These are phyloP conservation scores for Cryphonectria japonica DNA, from an alignment of 2,329 filamentous ascomycete genomes.

Conservation along the genomic window DNA sequence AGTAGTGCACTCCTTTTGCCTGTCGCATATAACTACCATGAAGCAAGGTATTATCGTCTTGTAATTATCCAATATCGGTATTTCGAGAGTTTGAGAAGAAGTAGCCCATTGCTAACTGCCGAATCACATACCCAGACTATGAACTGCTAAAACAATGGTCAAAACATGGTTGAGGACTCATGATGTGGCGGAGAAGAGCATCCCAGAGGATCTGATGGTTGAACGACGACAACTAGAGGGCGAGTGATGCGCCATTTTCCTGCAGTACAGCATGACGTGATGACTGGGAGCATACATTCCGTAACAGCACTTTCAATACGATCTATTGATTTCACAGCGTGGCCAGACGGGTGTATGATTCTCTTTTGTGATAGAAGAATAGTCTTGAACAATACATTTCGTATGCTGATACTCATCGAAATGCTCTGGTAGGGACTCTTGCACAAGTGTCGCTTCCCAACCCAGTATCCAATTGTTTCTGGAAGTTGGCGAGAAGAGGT, in stretches of 20 bases:
- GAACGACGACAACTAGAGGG: too few relatives aligned
- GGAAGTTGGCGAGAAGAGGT: not conserved
- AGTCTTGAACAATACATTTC: slow-evolving; percentile 2
- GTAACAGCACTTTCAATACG: not conserved
- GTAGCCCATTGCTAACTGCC: too few relatives aligned
- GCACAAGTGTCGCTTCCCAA: not conserved
- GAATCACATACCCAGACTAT: too few relatives aligned
- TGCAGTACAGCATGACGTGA: not conserved
- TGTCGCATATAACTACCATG: too few relatives aligned
- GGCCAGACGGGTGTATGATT: not conserved
- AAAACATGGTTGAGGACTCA: too few relatives aligned
- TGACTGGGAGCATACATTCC: not conserved
- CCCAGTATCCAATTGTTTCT: not conserved
- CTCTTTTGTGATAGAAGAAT: not conserved
- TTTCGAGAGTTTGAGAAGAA: not conserved
- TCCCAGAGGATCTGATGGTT: too few relatives aligned
- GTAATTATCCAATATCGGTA: too few relatives aligned
- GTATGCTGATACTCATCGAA: slow-evolving; percentile 1
- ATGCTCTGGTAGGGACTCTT: not conserved
- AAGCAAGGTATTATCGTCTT: too few relatives aligned
- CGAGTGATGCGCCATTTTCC: too few relatives aligned
- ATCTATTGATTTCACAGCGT: not conserved
- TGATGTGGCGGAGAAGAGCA: too few relatives aligned
- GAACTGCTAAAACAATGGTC: too few relatives aligned
- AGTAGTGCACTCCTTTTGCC: too few relatives aligned